Conservation (phyloP, 2,329 filamentous ascomycete species). For the Cryphonectria parasitica region DNA sequence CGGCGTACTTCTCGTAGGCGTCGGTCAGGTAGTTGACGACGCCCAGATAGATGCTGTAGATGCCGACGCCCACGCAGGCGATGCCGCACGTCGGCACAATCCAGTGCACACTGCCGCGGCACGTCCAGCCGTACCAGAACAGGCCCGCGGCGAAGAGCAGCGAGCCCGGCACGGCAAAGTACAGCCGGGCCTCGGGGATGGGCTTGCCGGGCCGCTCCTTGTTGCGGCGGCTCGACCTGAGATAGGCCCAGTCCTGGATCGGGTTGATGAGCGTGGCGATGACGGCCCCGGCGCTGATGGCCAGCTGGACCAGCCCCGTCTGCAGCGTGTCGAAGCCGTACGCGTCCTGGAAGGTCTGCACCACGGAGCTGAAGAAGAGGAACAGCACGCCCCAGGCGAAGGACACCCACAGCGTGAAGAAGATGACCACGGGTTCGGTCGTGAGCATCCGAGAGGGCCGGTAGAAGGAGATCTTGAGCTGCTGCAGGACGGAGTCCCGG, state of each 20-base stretch:
- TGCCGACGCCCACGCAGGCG: conserved; percentile 64
- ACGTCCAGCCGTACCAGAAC: conserved; percentile 73
- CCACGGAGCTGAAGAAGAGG: conserved; percentile 60
- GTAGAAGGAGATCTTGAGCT: conserved; percentile 37
- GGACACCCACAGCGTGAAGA: conserved; percentile 68
- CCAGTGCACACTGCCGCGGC: conserved; percentile 58
- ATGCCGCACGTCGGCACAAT: conserved; percentile 66
- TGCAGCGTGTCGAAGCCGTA: conserved; percentile 65
- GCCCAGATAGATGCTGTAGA: conserved; percentile 70
- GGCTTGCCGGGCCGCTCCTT: conserved; percentile 36
- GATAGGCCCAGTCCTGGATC: conserved; percentile 34
- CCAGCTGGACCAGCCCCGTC: conserved; percentile 64
- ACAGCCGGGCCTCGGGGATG: conserved; percentile 64
- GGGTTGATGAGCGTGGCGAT: conserved; percentile 62
- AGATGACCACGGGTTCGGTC: conserved; percentile 65
- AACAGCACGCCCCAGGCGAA: conserved; percentile 75
- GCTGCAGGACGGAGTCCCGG: conserved; percentile 31
- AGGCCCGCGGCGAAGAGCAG: conserved; percentile 66
- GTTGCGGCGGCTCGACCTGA: conserved; percentile 48
- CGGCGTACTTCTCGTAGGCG: conserved; percentile 68
- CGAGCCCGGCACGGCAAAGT: conserved; percentile 66
- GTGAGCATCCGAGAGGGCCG: conserved; percentile 50
- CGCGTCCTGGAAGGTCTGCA: conserved; percentile 65
- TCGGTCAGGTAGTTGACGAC: conserved; percentile 73
- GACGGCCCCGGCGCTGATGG: conserved; percentile 49